Percentiles rank a stretch among this genome's conserved stretches.
These are phyloP conservation scores for Protomyces pachydermus DNA, from an alignment of 1,139 yeast species.

Conservation along the genomic window DNA sequence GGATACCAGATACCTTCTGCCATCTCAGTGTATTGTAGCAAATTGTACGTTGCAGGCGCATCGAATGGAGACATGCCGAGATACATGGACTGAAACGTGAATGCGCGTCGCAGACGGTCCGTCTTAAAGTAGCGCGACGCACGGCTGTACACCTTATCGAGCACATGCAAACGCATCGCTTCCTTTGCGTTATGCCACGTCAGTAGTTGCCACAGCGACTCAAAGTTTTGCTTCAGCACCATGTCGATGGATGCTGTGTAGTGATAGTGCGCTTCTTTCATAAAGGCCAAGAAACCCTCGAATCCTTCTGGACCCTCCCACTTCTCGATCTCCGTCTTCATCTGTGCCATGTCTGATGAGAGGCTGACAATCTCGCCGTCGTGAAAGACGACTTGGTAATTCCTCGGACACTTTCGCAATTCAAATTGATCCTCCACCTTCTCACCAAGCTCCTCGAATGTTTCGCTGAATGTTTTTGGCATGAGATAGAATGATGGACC, in stretches of 20 bases:
- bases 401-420: conserved; percentile 16
- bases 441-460: conserved; percentile 26
- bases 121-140: conserved; percentile 26
- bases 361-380: conserved; percentile 23
- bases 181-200: conserved; percentile 13
- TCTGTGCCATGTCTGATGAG: conserved; percentile 24
- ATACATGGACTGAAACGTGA: conserved; percentile 27
- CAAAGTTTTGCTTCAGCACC: conserved; percentile 26
- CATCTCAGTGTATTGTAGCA: conserved; percentile 26
- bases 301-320: conserved; percentile 25
- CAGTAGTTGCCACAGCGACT: conserved; percentile 20
- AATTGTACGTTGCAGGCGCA: conserved; percentile 28
- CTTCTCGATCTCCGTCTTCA: conserved; percentile 27
- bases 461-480: conserved; percentile 26
- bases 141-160: conserved; percentile 22
- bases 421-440: conserved; percentile 17
- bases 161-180: conserved; percentile 20
- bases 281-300: conserved; percentile 21
- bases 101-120: conserved; percentile 22
- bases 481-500: conserved; percentile 27
- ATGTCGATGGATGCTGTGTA: conserved; percentile 22
- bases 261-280: conserved; percentile 27
- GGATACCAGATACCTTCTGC: conserved; percentile 28
- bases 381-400: conserved; percentile 26
- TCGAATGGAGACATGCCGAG: conserved; percentile 27